A percentile compares a stretch with the other conserved stretches of the same genome.
Evolutionary conservation across 345 rosid species (phyloP).

Genomic region (Corchorus capsularis): DNA sequence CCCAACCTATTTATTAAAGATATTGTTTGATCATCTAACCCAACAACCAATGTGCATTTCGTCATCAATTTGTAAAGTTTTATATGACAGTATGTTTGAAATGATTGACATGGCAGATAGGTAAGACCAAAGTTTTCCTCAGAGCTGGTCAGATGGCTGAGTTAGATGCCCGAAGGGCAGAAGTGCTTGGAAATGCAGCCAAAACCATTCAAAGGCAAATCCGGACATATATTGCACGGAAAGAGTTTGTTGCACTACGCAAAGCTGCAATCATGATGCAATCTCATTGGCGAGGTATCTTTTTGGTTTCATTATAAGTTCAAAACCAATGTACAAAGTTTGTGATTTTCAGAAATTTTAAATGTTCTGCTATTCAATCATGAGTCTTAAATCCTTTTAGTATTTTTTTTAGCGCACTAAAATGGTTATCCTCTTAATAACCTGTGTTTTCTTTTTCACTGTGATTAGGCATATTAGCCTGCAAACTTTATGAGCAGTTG

Average conservation of each 20-base stretch:
- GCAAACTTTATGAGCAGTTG: slow-evolving; percentile 81
- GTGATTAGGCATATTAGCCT: slow-evolving; percentile 71
- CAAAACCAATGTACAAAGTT: not conserved
- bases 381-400: not conserved
- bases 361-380: not conserved
- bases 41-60: slow-evolving; percentile 9
- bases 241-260: slow-evolving; percentile 76
- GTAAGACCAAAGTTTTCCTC: slow-evolving; percentile 89
- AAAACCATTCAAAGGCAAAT: slow-evolving; percentile 85
- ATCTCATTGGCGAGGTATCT: slow-evolving; percentile 84
- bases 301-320: slow-evolving; percentile 16
- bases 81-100: slow-evolving; percentile 19
- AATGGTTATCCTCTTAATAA: slow-evolving; percentile 18
- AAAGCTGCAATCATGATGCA: slow-evolving; percentile 83
- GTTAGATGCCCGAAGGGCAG: slow-evolving; percentile 96
- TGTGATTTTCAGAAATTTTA: not conserved
- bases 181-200: slow-evolving; percentile 98
- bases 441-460: slow-evolving; percentile 22
- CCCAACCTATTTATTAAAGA: not conserved
- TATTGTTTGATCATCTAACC: not conserved
- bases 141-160: slow-evolving; percentile 99
- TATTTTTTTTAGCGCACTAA: not conserved
- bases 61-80: slow-evolving; percentile 10
- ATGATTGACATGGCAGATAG: slow-evolving; percentile 61
- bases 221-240: slow-evolving; percentile 82